Percentiles rank a stretch among this genome's conserved stretches.
Evolutionary conservation across 2,329 filamentous ascomycete species (phyloP).

Genomic region (Talaromyces sp.): DNA sequence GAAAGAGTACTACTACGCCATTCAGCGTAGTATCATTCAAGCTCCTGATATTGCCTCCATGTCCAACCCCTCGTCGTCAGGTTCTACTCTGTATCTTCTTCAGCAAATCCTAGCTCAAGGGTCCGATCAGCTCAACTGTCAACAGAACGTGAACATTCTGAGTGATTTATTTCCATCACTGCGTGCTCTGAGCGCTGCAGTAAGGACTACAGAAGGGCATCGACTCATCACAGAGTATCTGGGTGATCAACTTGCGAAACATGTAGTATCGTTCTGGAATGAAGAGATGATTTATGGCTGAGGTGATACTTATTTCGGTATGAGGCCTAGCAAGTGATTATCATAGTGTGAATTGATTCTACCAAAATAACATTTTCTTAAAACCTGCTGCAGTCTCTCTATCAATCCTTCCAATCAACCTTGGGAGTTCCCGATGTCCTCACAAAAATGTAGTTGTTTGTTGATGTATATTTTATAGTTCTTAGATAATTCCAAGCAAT

Average conservation of each 20-base stretch:
- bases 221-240: constrained; percentile 29
- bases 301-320: not conserved
- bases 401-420: no score
- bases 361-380: no score
- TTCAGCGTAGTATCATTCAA: constrained; percentile 24
- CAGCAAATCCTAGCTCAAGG: constrained; percentile 19
- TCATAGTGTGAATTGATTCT: no score
- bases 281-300: constrained; percentile 28
- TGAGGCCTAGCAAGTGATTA: no score
- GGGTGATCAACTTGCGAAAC: constrained; percentile 24
- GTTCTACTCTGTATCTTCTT: constrained; percentile 20
- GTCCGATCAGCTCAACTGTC: constrained; percentile 19
- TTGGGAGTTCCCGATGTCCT: no score
- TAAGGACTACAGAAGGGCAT: constrained; percentile 19
- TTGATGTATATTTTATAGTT: no score
- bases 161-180: constrained; percentile 28
- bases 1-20: constrained; percentile 31
- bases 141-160: constrained; percentile 28
- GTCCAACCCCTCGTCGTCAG: not conserved
- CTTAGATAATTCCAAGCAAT: no score
- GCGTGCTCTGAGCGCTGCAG: constrained; percentile 18
- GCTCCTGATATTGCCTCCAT: not conserved
- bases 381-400: no score
- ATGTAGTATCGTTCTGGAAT: constrained; percentile 37
- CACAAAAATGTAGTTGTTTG: no score